Conservation (phyloP, 257 asterid genomes). For the Jasminum sambac region DNA sequence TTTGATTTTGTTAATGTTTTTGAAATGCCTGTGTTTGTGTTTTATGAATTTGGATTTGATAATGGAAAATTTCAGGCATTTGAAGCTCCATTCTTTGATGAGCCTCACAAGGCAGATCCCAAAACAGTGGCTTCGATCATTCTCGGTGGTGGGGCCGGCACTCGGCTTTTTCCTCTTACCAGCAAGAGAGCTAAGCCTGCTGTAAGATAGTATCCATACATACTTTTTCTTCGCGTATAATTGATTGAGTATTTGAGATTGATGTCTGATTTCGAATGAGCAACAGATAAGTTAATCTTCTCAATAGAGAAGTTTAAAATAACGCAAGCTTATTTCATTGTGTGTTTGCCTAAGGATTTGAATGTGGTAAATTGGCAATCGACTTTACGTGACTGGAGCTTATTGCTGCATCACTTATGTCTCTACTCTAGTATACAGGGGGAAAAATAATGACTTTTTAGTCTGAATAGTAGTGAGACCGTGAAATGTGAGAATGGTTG, state of each 20-base stretch:
- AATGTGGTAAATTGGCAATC: not conserved
- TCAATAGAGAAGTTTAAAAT: too few species aligned
- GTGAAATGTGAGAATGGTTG: too few species aligned
- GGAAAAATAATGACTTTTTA: too few species aligned
- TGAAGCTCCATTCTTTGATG: conserved; percentile 43
- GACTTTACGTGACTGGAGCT: not conserved
- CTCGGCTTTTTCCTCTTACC: conserved; percentile 96
- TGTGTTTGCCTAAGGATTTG: not conserved
- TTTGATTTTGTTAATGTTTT: not conserved
- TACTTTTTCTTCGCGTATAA: not conserved
- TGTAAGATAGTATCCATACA: conserved; percentile 43
- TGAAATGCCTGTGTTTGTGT: not conserved
- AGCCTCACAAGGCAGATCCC: conserved; percentile 61
- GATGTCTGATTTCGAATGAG: too few species aligned
- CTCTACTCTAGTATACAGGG: too few species aligned
- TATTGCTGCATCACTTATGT: not conserved
- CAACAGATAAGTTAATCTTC: too few species aligned
- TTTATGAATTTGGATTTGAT: conserved; percentile 10
- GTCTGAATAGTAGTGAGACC: too few species aligned
- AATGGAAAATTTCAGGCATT: conserved; percentile 45
- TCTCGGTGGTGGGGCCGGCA: conserved; percentile 95
- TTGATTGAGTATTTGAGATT: too few species aligned
- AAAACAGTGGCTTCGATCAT: conserved; percentile 74
- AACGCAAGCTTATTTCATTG: too few species aligned
- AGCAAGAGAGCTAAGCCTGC: conserved; percentile 93